Evolutionary conservation across 2,329 filamentous ascomycete genomes (phyloP), one percentile per base, ranked within the genome.

Genomic region (Bipolaris oryzae): DNA sequence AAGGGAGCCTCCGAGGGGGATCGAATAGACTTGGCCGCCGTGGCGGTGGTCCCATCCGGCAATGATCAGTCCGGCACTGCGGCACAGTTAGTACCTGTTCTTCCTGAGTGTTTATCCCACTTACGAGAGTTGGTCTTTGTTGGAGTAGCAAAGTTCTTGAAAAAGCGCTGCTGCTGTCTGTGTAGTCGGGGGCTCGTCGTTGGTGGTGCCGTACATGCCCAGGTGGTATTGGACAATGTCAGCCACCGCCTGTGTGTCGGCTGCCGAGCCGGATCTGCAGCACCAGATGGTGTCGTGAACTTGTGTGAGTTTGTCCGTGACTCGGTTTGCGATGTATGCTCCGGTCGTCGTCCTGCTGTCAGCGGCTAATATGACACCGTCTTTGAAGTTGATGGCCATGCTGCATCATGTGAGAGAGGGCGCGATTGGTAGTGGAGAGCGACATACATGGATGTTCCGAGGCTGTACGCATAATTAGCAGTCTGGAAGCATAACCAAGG

Each of bases 211-310:
- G 78, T 96, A 98, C 81, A 97, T 87, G 70, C 91, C 91, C 50
- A 99, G 85, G 77, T 99, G 91, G 79, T 98, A 97, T 76, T 96
- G 91, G 39, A 99, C 95, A 71, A 99, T 97, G 74, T 99, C 95
- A 57, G 95, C 95, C 46, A 99, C 92, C 47, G 95, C 95, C 80
- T 99, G 95, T 57, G 95, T 99, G 76, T 99, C 95, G 67, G 95
- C 95, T 31, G 95, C 95, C 23, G 95, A 99, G 49, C 95, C 95
- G 60, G 95, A 98, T 73, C 95, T 89, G 82, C 95, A 99, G 83
- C 95, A 99, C 95, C 95, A 99, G 80, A 99, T 98, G 57, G 94
- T 98, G 79, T 99, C 95, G 81, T 96, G 91, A 60, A 99, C 94
- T 83, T 93, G 90, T 72, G 95, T 99, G 76, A 99, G 88, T 84